A percentile compares a stretch with the other conserved stretches of the same genome.
phyloP scores from a whole-genome alignment of 208 protist species.

The Vickermania spadyakhi region DNA sequence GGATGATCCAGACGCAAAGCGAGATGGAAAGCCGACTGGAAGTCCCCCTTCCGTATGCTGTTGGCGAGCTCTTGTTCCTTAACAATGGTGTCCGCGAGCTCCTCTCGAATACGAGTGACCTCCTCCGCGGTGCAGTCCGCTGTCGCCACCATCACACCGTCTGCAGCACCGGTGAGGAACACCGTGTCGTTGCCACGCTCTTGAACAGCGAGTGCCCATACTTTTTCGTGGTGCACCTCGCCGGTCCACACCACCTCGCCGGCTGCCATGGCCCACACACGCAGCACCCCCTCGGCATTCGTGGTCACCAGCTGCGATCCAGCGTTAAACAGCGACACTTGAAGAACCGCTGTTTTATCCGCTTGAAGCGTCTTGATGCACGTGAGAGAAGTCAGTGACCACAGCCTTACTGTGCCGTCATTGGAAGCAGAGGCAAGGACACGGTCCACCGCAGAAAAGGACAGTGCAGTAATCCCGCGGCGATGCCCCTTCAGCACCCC shows the following conservation, averaged over 20 bases:
- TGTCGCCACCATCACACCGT: conserved; percentile 73
- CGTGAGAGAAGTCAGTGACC: conserved; percentile 73
- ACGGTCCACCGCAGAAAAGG: conserved; percentile 77
- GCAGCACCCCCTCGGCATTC: conserved; percentile 83
- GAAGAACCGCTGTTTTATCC: conserved; percentile 67
- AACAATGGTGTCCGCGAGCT: conserved; percentile 52
- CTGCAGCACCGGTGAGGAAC: conserved; percentile 77
- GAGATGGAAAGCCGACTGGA: conserved; percentile 67
- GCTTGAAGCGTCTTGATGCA: conserved; percentile 82
- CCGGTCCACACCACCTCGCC: conserved; percentile 73
- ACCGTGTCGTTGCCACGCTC: conserved; percentile 31
- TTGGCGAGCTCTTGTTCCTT: conserved; percentile 85
- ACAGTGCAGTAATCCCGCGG: conserved; percentile 58
- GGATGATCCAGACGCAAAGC: conserved; percentile 82
- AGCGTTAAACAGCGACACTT: conserved; percentile 81
- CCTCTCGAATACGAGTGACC: conserved; percentile 45
- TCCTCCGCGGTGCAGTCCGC: conserved; percentile 90
- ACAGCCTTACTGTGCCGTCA: conserved; percentile 82
- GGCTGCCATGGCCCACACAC: conserved; percentile 81
- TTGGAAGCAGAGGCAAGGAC: conserved; percentile 79
- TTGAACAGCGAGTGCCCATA: conserved; percentile 70
- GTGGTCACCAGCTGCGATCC: conserved; percentile 80
- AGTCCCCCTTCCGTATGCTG: conserved; percentile 66
- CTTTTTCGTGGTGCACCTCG: conserved; percentile 75
- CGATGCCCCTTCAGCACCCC: conserved; percentile 75